Evolutionary conservation across 2,329 filamentous ascomycete species (phyloP), one percentile per base, ranked within the genome.

Genomic region (Exophiala sp.): DNA sequence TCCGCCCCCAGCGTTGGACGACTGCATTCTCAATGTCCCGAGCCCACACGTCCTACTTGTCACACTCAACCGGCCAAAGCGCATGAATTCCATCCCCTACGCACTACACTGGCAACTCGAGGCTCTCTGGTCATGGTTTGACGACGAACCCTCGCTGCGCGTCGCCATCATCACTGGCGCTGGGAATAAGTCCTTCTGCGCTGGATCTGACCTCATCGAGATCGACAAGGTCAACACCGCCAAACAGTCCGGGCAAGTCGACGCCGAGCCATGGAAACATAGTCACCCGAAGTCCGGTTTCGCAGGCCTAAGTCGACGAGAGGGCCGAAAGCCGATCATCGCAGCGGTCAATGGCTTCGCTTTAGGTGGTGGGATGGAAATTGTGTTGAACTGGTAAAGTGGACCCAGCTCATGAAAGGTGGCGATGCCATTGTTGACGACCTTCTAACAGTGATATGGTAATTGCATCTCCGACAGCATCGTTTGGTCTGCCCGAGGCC

Each of bases 321-420:
- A 70, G 3, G 86, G 87, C 42, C 82, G 81, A 68, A 91, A 91
- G 65, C 88, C 88, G 5, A 76, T 91, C 47, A 79, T 91, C 16
- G 86, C 84, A 1, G 88, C 88, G 1, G 85, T 91, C 20, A 88
- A 90, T 64, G 88, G 88, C 6, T 72, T 86, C 11, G 88, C 85
- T 57, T 78, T 88, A 39, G 88, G 88, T 33, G 88, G 88, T 48
- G 88, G 87, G 1, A 84, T 87, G 69, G 88, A 91, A 73, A 88
- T 90, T 32, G 36, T 14, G 2, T 8, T 54, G 39, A 54, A 54
- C 10, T 49, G 44, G 52, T 54, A 18, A 24, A 29, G 52, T 50
- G n/a, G 12, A 36, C 8, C 10, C 1, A 16, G 5, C 3, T 16
- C 2, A 1, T 32, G 34, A 39, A 51, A 35, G 7, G 10, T 34